Percentiles rank a stretch among this genome's conserved stretches.
phyloP scores from a whole-genome alignment of 2,329 filamentous ascomycete species.

The Penicillium sclerotigenum region DNA sequence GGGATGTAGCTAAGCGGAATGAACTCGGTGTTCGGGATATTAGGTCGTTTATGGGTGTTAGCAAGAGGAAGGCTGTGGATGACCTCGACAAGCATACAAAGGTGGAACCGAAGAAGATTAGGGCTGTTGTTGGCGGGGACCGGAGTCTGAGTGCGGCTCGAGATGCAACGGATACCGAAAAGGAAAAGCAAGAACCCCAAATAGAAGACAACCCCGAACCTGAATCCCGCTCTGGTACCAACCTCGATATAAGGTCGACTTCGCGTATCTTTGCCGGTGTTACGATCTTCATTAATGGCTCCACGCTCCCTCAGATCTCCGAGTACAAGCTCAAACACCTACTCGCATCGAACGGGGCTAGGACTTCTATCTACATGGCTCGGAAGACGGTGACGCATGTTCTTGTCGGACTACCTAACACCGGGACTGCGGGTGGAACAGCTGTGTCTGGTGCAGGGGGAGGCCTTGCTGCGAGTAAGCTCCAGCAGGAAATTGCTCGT shows the following conservation, averaged over 20 bases:
- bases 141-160: no score
- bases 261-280: slow-evolving; percentile 65
- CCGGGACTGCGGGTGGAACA: slow-evolving; percentile 22
- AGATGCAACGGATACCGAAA: background rate
- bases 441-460: slow-evolving; percentile 59
- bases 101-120: slow-evolving; percentile 13
- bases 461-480: slow-evolving; percentile 71
- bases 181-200: background rate
- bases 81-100: slow-evolving; percentile 13
- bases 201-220: background rate
- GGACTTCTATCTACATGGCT: slow-evolving; percentile 66
- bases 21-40: slow-evolving; percentile 40
- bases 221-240: background rate
- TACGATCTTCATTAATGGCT: slow-evolving; percentile 82
- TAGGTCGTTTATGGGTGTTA: slow-evolving; percentile 47
- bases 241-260: slow-evolving; percentile 20
- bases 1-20: slow-evolving; percentile 25
- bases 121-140: background rate
- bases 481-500: slow-evolving; percentile 73
- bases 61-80: slow-evolving; percentile 44
- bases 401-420: slow-evolving; percentile 64
- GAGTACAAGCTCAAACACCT: slow-evolving; percentile 83
- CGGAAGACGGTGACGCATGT: slow-evolving; percentile 80
- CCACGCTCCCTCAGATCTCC: slow-evolving; percentile 74
- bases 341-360: slow-evolving; percentile 70